Percentiles rank a stretch among this genome's conserved stretches.
Evolutionary conservation across 192 early-diverging fungal species (phyloP).

Genomic region (Backusella liffmaniae): DNA sequence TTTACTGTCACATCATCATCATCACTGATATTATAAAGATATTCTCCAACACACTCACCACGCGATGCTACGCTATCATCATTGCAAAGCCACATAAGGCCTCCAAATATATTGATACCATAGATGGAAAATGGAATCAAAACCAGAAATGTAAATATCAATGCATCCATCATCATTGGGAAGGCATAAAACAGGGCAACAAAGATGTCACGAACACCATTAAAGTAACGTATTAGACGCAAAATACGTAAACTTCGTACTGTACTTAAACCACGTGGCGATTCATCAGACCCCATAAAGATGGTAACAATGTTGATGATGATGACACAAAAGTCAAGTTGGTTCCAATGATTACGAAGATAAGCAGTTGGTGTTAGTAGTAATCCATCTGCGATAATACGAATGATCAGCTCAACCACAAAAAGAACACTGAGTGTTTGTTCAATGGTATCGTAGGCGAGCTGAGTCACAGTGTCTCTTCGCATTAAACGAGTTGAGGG

Average conservation of each 20-base stretch:
- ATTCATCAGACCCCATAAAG: slow-evolving; percentile 26
- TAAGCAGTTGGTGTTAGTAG: slow-evolving; percentile 51
- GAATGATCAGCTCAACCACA: slow-evolving; percentile 49
- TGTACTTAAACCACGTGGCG: slow-evolving; percentile 41
- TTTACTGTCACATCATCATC: slow-evolving; percentile 14
- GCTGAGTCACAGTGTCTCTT: slow-evolving; percentile 13
- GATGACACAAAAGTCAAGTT: slow-evolving; percentile 51
- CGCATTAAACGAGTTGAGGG: slow-evolving; percentile 26
- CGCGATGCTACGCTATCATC: slow-evolving; percentile 13
- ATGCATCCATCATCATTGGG: slow-evolving; percentile 53
- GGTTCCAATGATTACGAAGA: slow-evolving; percentile 50
- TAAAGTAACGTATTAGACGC: slow-evolving; percentile 34
- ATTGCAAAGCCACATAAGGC: slow-evolving; percentile 48
- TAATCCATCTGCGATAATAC: slow-evolving; percentile 57
- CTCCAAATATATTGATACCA: slow-evolving; percentile 52
- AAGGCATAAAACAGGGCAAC: slow-evolving; percentile 39
- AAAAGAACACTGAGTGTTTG: slow-evolving; percentile 43
- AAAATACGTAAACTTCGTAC: slow-evolving; percentile 47
- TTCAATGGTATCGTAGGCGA: slow-evolving; percentile 35
- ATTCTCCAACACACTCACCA: slow-evolving; percentile 43
- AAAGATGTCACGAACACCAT: slow-evolving; percentile 31
- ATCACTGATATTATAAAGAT: background rate
- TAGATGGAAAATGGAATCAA: slow-evolving; percentile 54
- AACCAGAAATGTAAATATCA: slow-evolving; percentile 46
- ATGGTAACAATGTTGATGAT: slow-evolving; percentile 42